These are phyloP conservation scores for Carex littledalei DNA, from an alignment of 176 grass and related monocot species.

Conservation along the genomic window DNA sequence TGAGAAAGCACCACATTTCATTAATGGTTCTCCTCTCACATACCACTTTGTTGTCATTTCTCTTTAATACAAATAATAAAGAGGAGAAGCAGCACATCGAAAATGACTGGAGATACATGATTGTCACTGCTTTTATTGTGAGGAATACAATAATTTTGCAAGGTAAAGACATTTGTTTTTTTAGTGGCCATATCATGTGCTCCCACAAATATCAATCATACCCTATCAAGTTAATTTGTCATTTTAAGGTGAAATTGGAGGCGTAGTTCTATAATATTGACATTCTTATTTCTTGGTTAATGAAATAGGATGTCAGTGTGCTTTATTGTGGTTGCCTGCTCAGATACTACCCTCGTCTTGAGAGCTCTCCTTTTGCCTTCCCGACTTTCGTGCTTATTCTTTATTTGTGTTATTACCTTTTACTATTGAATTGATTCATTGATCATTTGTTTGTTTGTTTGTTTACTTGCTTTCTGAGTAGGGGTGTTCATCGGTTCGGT, in stretches of 20 bases:
- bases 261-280: conserved; percentile 11
- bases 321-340: conserved; percentile 82
- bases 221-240: background rate
- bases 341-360: conserved; percentile 70
- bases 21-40: conserved; percentile 87
- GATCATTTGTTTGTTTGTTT: background rate
- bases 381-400: conserved; percentile 60
- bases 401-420: conserved; percentile 19
- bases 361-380: conserved; percentile 90
- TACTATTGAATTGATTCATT: background rate
- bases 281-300: background rate
- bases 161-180: conserved; percentile 35
- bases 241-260: background rate
- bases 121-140: conserved; percentile 88
- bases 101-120: conserved; percentile 99
- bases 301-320: conserved; percentile 62
- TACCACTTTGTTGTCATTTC: too few species aligned
- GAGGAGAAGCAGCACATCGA: conserved; percentile 40
- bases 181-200: background rate
- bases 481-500: too few species aligned
- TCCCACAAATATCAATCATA: background rate
- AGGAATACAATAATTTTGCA: conserved; percentile 39
- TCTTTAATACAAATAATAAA: conserved; percentile 28
- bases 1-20: conserved; percentile 38
- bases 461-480: conserved; percentile 24